phyloP scores from a whole-genome alignment of 148 eudicot species.

The Tetragonia tetragonoides region DNA sequence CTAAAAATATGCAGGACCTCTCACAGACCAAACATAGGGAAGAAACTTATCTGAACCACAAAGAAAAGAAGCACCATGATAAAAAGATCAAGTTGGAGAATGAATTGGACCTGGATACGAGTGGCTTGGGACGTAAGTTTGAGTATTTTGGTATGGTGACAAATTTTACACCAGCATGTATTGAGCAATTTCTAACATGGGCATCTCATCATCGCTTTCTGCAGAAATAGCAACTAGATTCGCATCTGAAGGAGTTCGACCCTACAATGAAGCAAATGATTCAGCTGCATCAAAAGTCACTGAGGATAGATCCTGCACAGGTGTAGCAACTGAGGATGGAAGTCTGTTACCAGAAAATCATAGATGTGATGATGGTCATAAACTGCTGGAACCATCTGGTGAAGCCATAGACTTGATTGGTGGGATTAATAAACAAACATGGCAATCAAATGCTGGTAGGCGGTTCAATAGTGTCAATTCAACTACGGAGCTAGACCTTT shows the following conservation, averaged over 20 bases:
- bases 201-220: background rate
- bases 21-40: constrained; percentile 23
- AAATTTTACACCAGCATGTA: background rate
- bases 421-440: constrained; percentile 33
- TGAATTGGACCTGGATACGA: constrained; percentile 6
- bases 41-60: constrained; percentile 15
- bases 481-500: constrained; percentile 40
- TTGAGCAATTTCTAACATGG: background rate
- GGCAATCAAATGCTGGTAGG: constrained; percentile 22
- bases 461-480: constrained; percentile 21
- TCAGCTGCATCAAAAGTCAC: constrained; percentile 19
- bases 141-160: background rate
- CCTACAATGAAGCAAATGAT: constrained; percentile 20
- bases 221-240: constrained; percentile 21
- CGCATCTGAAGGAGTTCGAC: constrained; percentile 10
- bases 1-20: constrained; percentile 26
- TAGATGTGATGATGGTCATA: background rate
- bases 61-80: constrained; percentile 14
- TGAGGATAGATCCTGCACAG: constrained; percentile 29
- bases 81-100: constrained; percentile 24
- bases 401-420: constrained; percentile 53
- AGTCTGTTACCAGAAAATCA: constrained; percentile 20
- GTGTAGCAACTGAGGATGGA: constrained; percentile 30
- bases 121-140: constrained; percentile 17
- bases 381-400: constrained; percentile 24